Conservation (phyloP, 2,329 filamentous ascomycete species). For the Cordyceps farinosa region DNA sequence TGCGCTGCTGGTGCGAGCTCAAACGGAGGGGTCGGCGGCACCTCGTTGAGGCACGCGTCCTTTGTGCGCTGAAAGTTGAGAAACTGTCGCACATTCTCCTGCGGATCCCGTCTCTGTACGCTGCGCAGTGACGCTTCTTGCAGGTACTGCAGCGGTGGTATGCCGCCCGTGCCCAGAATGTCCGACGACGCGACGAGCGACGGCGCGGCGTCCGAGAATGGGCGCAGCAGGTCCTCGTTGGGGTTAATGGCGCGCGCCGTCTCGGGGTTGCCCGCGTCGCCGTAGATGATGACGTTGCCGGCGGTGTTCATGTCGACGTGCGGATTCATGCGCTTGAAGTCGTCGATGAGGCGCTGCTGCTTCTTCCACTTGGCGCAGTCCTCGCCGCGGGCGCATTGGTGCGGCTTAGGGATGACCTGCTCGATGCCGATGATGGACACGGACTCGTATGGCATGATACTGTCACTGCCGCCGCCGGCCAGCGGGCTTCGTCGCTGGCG, state of each 20-base stretch:
- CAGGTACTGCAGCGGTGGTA: slow-evolving; percentile 64
- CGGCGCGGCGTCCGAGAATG: slow-evolving; percentile 70
- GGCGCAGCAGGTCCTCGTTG: slow-evolving; percentile 54
- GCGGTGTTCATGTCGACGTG: slow-evolving; percentile 51
- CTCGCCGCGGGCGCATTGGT: slow-evolving; percentile 82
- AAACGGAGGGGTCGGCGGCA: slow-evolving; percentile 68
- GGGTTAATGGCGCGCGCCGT: slow-evolving; percentile 57
- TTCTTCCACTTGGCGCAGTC: slow-evolving; percentile 78
- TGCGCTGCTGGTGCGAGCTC: slow-evolving; percentile 51
- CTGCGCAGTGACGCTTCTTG: slow-evolving; percentile 70
- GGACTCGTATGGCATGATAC: slow-evolving; percentile 75
- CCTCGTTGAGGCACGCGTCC: slow-evolving; percentile 43
- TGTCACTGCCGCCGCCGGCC: slow-evolving; percentile 55
- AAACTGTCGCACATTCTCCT: slow-evolving; percentile 91
- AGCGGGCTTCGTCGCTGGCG: slow-evolving; percentile 28
- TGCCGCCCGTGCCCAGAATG: slow-evolving; percentile 66
- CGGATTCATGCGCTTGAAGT: slow-evolving; percentile 72
- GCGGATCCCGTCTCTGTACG: slow-evolving; percentile 71
- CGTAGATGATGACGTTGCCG: slow-evolving; percentile 71
- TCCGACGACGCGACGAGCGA: slow-evolving; percentile 91
- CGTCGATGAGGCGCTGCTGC: slow-evolving; percentile 72
- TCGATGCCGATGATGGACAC: slow-evolving; percentile 91
- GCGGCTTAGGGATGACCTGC: slow-evolving; percentile 78
- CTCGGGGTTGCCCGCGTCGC: slow-evolving; percentile 72
- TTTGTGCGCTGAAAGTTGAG: slow-evolving; percentile 71